phyloP scores from a whole-genome alignment of 1,284 basidiomycete species.

The Grifola frondosa region DNA sequence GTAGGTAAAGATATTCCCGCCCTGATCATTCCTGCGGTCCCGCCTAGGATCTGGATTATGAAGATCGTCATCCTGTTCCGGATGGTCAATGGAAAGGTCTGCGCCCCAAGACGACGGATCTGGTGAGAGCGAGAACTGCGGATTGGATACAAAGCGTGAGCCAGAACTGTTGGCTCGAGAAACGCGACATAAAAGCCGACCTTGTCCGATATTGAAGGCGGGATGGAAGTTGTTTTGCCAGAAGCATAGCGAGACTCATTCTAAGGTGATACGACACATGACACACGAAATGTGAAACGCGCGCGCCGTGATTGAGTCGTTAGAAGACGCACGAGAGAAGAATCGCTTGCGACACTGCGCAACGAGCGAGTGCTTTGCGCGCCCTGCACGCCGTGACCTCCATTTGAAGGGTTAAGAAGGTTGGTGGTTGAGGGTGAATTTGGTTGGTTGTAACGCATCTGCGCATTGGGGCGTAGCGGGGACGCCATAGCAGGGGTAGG shows the following conservation, averaged over 20 bases:
- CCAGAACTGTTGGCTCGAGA: no score
- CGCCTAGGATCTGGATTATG: constrained; percentile 78
- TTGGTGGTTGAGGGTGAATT: constrained; percentile 52
- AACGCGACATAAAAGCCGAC: constrained; percentile 15
- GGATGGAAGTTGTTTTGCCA: constrained; percentile 23
- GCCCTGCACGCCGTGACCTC: constrained; percentile 39
- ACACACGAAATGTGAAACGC: not conserved
- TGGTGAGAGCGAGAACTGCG: constrained; percentile 70
- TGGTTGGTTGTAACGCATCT: constrained; percentile 23
- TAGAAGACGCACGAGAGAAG: constrained; percentile 45
- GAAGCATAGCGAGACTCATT: constrained; percentile 45
- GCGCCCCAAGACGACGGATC: constrained; percentile 74
- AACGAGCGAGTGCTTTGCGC: constrained; percentile 43
- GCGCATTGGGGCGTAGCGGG: constrained; percentile 21
- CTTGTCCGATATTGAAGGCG: constrained; percentile 39
- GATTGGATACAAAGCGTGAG: not conserved
- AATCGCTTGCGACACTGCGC: constrained; percentile 38
- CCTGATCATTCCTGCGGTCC: constrained; percentile 62
- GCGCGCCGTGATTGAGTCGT: constrained; percentile 4
- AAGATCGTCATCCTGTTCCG: constrained; percentile 68
- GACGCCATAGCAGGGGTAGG: constrained; percentile 28
- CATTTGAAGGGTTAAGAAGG: constrained; percentile 43
- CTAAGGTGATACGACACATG: constrained; percentile 27
- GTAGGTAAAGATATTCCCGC: constrained; percentile 67
- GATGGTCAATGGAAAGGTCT: constrained; percentile 54